Conservation (phyloP, 2,329 filamentous ascomycete species). For the Xylaria sp. region DNA sequence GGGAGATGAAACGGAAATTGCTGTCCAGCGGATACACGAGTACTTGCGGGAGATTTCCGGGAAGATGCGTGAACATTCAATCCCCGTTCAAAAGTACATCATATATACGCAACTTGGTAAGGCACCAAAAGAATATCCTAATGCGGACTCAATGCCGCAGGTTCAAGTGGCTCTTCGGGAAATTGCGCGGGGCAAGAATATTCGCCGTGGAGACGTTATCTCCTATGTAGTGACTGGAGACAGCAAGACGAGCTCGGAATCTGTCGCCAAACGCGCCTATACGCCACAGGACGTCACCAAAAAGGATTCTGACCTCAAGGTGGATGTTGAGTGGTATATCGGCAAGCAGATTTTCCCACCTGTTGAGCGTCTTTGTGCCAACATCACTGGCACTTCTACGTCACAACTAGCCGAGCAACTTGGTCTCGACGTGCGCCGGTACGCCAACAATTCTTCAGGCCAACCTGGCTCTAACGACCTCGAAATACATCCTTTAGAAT, state of each 20-base stretch:
- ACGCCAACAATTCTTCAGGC: slow-evolving; percentile 66
- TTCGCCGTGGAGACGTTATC: slow-evolving; percentile 95
- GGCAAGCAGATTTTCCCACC: slow-evolving; percentile 98
- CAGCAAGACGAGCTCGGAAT: slow-evolving; percentile 63
- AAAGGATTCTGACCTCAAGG: slow-evolving; percentile 72
- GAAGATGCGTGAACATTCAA: slow-evolving; percentile 81
- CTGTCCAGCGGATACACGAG: slow-evolving; percentile 89
- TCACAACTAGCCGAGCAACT: slow-evolving; percentile 90
- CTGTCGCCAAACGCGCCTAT: slow-evolving; percentile 86
- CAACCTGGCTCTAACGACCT: slow-evolving; percentile 58
- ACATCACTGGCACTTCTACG: slow-evolving; percentile 90
- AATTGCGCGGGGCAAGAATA: slow-evolving; percentile 80
- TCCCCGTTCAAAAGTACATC: slow-evolving; percentile 87
- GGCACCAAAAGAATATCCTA: slow-evolving; percentile 89
- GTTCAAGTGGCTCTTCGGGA: slow-evolving; percentile 94
- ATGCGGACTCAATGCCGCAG: slow-evolving; percentile 93
- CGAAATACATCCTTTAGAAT: slow-evolving; percentile 90
- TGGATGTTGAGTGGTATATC: slow-evolving; percentile 97
- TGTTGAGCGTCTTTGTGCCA: slow-evolving; percentile 95
- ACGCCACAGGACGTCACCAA: slow-evolving; percentile 85
- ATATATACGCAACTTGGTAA: slow-evolving; percentile 99
- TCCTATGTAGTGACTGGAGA: slow-evolving; percentile 91
- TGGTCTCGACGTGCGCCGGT: slow-evolving; percentile 87
- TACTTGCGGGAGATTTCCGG: slow-evolving; percentile 83
- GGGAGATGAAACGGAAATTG: slow-evolving; percentile 86